Base-by-base conservation (phyloP, 1,284 basidiomycete species). In the Butyriboletus appendiculatus region DNA sequence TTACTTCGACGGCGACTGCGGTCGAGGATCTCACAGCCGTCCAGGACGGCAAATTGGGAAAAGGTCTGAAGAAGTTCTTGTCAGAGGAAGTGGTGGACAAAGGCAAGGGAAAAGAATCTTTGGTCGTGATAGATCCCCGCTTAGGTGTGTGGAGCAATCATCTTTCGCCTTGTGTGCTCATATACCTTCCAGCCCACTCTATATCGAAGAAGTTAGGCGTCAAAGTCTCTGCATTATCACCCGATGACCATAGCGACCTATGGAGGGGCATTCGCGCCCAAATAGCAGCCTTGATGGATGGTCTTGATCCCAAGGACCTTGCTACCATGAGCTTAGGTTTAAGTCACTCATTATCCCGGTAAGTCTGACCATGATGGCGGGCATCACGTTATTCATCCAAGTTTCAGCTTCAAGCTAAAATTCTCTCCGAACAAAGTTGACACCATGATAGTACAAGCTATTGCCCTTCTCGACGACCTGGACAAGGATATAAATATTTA, bases 401-500 rank as follows among this genome's bases (percentile, higher is more conserved):
- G 26, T 26, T 15, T 35, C 60, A 95, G 96, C 58, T 99, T 96
- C 80, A 99, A 99, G 81, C 84, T 99, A 69, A 98, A 99, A 77
- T 99, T 99, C 76, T 98, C 95, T 18, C 96, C 96, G 6, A 96
- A 99, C 80, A 98, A 98, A 76, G 96, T 99, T 46, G 96, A 99
- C 73, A 98, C 95, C 22, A 99, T 99, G 97, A 91, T 99, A 57
- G 92, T 99, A 33, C 97, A 99, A 75, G 96, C 96, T 15, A 98
- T 99, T 68, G 96, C 95, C n/a, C 80, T 99, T 24, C 83, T 99
- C 53, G 96, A 99, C 68, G 96, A 99, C 71, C 81, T 99, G 37
- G 96, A 99, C 86, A 99, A 99, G 78, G 96, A 99, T 77, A 94
- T 98, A 73, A 99, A 99, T 79, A 98, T 98, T 56, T 99, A 98